Percentiles rank a stretch among this genome's conserved stretches.
Conservation (phyloP, 176 grass and related monocot species). For the maize (Zea mays) region DNA sequence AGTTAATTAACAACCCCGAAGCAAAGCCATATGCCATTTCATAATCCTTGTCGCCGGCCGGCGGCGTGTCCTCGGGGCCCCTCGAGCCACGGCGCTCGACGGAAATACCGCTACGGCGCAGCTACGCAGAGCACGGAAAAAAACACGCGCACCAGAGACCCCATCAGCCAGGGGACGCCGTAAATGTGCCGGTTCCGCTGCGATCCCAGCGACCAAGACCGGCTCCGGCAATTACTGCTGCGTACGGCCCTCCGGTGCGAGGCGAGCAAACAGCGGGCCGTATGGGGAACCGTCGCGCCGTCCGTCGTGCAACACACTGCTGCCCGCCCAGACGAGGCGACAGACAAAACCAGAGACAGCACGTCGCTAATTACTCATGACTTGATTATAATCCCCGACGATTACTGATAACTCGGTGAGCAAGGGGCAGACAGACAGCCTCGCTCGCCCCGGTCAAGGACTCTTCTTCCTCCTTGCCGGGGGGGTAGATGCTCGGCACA, state of each 20-base stretch:
- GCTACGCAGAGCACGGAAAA: neutral
- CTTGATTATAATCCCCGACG: neutral
- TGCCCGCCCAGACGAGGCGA: no score
- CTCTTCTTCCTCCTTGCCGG: slow-evolving; percentile 34
- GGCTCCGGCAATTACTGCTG: slow-evolving; percentile 17
- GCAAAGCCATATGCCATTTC: no score
- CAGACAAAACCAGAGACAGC: neutral
- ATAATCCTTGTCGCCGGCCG: no score
- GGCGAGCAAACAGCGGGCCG: slow-evolving; percentile 58
- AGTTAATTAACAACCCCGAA: neutral
- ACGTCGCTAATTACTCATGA: slow-evolving; percentile 1
- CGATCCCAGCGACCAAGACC: neutral
- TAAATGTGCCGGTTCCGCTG: neutral
- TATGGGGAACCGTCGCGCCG: slow-evolving; percentile 34
- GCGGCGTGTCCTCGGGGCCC: no score
- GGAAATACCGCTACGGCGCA: no score
- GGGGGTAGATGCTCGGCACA: neutral
- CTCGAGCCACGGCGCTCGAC: no score
- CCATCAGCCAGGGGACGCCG: neutral
- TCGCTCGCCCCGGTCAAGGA: slow-evolving; percentile 27
- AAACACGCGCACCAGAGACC: neutral
- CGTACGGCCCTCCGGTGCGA: slow-evolving; percentile 36
- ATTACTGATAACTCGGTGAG: slow-evolving; percentile 35
- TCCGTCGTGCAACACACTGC: neutral
- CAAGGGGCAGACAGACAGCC: neutral